Percentiles rank a stretch among this genome's conserved stretches.
Evolutionary conservation across 108 stramenopile species (phyloP).

Genomic region (Fragilariopsis cylindrus): DNA sequence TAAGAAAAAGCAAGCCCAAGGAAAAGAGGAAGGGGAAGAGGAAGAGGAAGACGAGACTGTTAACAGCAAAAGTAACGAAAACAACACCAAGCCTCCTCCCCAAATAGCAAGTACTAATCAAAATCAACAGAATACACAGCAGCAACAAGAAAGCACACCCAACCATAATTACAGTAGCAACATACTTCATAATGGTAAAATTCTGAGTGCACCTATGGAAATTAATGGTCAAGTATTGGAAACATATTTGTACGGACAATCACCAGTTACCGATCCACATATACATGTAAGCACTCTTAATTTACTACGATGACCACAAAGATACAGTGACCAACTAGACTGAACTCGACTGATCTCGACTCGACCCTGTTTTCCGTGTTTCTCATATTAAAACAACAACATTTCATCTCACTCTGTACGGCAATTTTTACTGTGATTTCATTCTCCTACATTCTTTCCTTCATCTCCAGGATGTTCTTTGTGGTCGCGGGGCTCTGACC

Average conservation of each 20-base stretch:
- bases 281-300: neutral
- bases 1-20: slow-evolving; percentile 10
- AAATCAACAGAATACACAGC: neutral
- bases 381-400: too few species aligned
- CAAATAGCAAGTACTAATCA: neutral
- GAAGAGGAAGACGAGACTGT: too few species aligned
- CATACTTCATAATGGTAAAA: neutral
- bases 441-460: neutral
- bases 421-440: neutral
- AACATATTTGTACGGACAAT: slow-evolving; percentile 9
- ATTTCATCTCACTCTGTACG: too few species aligned
- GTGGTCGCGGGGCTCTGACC: slow-evolving; percentile 62
- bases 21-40: neutral
- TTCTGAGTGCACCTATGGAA: neutral
- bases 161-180: neutral
- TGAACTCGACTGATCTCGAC: too few species aligned
- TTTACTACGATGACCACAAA: neutral
- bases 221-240: neutral
- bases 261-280: slow-evolving; percentile 8
- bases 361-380: too few species aligned
- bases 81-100: neutral
- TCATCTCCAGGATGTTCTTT: slow-evolving; percentile 53
- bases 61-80: neutral
- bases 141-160: neutral
- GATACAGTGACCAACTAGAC: too few species aligned